Evolutionary conservation across 1,139 yeast genomes (phyloP), one percentile per base, ranked within the genome.

Genomic region (Debaryomycetaceae sp.): DNA sequence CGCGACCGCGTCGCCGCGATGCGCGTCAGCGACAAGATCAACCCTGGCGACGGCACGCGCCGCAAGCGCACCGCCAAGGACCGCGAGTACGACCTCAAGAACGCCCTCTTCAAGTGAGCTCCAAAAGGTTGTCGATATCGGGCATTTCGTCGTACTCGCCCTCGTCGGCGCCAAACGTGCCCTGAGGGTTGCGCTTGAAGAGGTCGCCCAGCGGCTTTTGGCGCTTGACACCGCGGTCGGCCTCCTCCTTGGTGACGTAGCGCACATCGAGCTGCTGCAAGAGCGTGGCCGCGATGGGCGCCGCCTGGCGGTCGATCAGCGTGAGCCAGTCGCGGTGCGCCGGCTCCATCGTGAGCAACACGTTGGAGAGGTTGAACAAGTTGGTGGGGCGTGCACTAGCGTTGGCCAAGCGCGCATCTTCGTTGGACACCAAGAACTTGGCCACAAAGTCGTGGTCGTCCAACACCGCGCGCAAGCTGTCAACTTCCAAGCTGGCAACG

Each of bases 11-110:
- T 65, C 8, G 35, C 36, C 15, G 42, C 34, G 0, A 58, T 61
- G 46, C 43, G 48, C 9, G 61, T 66, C 4, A 53, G 53, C 29
- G 43, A 48, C 25, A 52, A 55, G 31, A 53, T 65, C 24, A 43
- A 49, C 16, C 49, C 48, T n/a, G 58, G 52, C 23, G 72, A 65
- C 39, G 70, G 69, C 2, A 55, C 65, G 3, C 49, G 48, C 30
- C 53, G 74, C 32, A 59, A 59, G 35, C 48, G 74, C 40, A 62
- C 70, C 2, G 74, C 73, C 10, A 67, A 66, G 43, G 73, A 67
- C 42, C 48, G 74, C 34, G 68, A 63, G 37, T 62, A 41, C 30
- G 74, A 67, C 41, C 45, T 58, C 40, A 50, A 55, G 32, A 67
- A 67, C 43, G 53, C 56, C 33, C 51, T 67, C 18, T 67, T 67